Base-by-base conservation (phyloP, 345 rosid genomes). In the Aquilaria malaccensis region DNA sequence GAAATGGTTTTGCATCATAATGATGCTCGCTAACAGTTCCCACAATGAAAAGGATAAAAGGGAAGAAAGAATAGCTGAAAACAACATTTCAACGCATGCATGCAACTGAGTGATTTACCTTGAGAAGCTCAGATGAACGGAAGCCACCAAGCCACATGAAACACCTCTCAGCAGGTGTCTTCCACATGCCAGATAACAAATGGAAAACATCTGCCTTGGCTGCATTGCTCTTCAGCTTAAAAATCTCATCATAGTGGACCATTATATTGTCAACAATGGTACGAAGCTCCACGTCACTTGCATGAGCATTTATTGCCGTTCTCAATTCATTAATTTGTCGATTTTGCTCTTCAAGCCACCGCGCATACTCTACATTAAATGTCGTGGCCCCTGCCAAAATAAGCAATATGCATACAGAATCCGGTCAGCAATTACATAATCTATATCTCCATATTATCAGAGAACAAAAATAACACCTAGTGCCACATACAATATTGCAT, bases 121-220 rank as follows among this genome's bases (percentile, higher is more conserved):
- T 95, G 59, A 95, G 94, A 68, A 95, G 91, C 74, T 95, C 97
- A 37, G 97, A 91, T 55, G 99, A 92, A 43, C 99, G 96, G 71
- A 91, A 95, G 60, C 99, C 99, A 46, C 99, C 99, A 12, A 95
- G 97, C 99, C 97, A 95, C 79, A 95, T 68, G 78, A 95, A 95
- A 74, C 99, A 95, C 67, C 99, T 85, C 80, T 95, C 97, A 3
- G 99, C 97, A 64, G 96, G 99, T 12, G 99, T 91, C 76, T 95
- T 95, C 99, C 97, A 95, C 97, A 91, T 95, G 62, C 99, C 97
- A 30, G 97, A 95, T 30, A 91, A 77, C 69, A 95, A 77, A 79
- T 95, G 99, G 77, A 95, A 95, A 70, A 95, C 97, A 67, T 95
- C 99, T 22, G 86, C 85, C 83, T 88, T 88, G 30, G 97, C 96